Base-by-base conservation (phyloP, 495 filamentous ascomycete species). In the Cryomyces antarcticus region DNA sequence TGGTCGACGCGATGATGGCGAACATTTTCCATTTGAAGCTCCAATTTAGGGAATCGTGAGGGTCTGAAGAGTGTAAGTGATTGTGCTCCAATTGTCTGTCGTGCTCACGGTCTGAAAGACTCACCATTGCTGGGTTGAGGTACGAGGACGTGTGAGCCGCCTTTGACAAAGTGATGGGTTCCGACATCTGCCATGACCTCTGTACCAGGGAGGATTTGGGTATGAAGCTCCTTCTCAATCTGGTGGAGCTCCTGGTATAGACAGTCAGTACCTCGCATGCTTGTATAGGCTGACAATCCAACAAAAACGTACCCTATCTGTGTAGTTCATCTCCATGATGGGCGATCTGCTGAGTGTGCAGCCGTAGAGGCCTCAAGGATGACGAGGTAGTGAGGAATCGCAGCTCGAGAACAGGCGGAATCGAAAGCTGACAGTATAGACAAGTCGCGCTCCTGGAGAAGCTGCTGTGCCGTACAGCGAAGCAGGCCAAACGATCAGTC, bases 161-260 rank as follows among this genome's bases (percentile, higher is more conserved):
- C 61, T 53, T 73, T 72, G 53, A 75, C 68, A 49, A 78, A 77
- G 53, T 74, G 72, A 57, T 75, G 72, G 0, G 55, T 54, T 29
- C 72, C 73, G 35, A 75, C 47, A 41, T 60, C 57, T 3, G 60
- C 54, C 73, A 76, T 77, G 54, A 76, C 66, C 57, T 77, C 73
- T 11, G 73, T 77, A 3, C 73, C 73, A 0, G 73, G 73, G 34
- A 72, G 62, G 40, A 77, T 62, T 60, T 70, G 10, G 24, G 38
- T 9, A 36, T 36, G 33, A 9, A 36, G 33, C 33, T 36, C 33
- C 44, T 53, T 43, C 43, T 58, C 58, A 31, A 61, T 49, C 27
- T 47, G 43, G 39, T 48, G 58, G 46, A 57, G 49, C 46, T 58
- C 53, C 56, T 59, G 37, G 6, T n/a, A 3, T 10, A 31, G 13